Percentiles rank a stretch among this genome's conserved stretches.
Conservation (phyloP, 768 basidiomycete genomes). For the Exidia glandulosa region DNA sequence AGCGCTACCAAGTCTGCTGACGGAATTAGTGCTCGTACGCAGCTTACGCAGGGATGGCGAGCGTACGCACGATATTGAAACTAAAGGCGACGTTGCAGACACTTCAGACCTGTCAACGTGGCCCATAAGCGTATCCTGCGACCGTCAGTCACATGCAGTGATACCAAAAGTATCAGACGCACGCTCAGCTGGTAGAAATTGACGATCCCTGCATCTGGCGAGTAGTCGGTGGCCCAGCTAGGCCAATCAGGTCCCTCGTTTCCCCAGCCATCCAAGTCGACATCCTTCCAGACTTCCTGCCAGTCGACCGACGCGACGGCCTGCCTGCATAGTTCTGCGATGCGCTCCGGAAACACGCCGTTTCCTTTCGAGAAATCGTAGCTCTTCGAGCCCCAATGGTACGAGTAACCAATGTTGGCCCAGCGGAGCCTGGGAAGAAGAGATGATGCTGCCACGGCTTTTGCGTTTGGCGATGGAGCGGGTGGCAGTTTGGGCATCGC, state of each 20-base stretch:
- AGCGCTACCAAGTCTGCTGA: conserved; percentile 68
- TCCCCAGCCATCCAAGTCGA: conserved; percentile 37
- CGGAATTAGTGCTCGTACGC: background rate
- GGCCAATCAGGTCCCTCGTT: conserved; percentile 51
- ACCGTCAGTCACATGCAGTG: background rate
- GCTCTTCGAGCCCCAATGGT: conserved; percentile 94
- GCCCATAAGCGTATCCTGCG: conserved; percentile 82
- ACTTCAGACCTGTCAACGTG: conserved; percentile 97
- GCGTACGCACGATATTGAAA: conserved; percentile 78
- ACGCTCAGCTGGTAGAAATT: conserved; percentile 87
- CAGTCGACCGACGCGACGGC: conserved; percentile 61
- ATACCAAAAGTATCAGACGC: background rate
- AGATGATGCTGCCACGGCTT: conserved; percentile 36
- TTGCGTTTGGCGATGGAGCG: conserved; percentile 51
- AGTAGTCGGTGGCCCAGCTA: conserved; percentile 68
- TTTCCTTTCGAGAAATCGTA: conserved; percentile 77
- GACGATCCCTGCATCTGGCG: conserved; percentile 92
- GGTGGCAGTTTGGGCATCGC: conserved; percentile 48
- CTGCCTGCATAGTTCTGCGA: conserved; percentile 48
- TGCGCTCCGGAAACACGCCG: conserved; percentile 44
- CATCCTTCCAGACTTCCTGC: conserved; percentile 43
- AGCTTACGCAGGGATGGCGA: background rate
- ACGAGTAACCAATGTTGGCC: conserved; percentile 94
- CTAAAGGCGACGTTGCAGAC: conserved; percentile 82
- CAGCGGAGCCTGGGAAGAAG: conserved; percentile 76